These are phyloP conservation scores for Tagetes erecta DNA, from an alignment of 129 eudicot genomes.

Conservation along the genomic window DNA sequence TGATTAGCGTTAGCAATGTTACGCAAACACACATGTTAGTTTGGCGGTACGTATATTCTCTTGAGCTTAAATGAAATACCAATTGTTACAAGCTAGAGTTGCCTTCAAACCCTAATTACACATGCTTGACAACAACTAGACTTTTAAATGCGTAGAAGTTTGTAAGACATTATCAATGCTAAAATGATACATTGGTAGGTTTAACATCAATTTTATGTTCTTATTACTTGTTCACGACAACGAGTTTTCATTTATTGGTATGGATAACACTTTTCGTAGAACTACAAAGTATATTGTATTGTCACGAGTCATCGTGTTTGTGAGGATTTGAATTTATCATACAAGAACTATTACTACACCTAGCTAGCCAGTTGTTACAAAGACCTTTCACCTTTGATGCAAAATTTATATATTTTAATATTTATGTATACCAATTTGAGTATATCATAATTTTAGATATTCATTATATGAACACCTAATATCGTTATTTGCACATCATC, in stretches of 20 bases:
- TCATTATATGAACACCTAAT: no score
- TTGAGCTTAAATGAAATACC: background rate
- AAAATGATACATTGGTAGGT: background rate
- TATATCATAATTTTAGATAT: background rate
- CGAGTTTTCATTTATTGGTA: slow-evolving; percentile 12
- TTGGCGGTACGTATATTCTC: no score
- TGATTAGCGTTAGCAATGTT: no score
- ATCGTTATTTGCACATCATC: no score
- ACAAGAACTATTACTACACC: slow-evolving; percentile 17
- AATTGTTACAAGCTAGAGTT: background rate
- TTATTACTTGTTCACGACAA: background rate
- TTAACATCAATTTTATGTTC: background rate
- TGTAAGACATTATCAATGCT: background rate
- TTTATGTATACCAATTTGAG: slow-evolving; percentile 22
- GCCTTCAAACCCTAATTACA: background rate
- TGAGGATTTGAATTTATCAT: slow-evolving; percentile 13
- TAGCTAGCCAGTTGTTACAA: background rate
- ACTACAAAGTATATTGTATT: slow-evolving; percentile 25
- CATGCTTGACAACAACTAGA: background rate
- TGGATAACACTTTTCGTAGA: slow-evolving; percentile 7
- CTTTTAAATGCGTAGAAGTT: background rate
- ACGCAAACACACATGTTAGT: no score
- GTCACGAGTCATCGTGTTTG: slow-evolving; percentile 28
- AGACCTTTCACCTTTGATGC: slow-evolving; percentile 28
- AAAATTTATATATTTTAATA: background rate